Conservation (phyloP, 2,329 filamentous ascomycete species). For the Beauveria caledonica region DNA sequence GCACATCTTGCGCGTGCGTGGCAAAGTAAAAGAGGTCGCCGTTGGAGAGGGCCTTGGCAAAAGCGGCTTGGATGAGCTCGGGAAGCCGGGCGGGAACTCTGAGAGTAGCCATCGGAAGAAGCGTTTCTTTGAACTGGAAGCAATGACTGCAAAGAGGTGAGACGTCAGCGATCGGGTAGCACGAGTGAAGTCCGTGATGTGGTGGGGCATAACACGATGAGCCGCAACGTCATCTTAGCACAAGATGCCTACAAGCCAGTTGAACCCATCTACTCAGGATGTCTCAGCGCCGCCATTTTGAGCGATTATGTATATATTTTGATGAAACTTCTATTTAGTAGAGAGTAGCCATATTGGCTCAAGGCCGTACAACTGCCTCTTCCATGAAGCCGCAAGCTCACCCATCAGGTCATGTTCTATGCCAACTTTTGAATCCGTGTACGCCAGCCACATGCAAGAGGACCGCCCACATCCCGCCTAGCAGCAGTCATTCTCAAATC, state of each 20-base stretch:
- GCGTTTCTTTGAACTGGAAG: neutral
- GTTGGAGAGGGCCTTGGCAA: constrained; percentile 36
- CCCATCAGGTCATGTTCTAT: neutral
- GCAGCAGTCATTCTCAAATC: constrained; percentile 27
- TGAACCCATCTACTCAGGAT: too few species aligned
- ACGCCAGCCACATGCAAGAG: neutral
- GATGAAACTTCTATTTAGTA: neutral
- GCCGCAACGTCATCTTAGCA: too few species aligned
- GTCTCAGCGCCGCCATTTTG: neutral
- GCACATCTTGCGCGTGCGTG: constrained; percentile 43
- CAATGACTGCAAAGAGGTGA: neutral
- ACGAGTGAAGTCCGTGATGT: neutral
- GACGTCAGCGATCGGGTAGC: neutral
- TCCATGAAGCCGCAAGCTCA: neutral
- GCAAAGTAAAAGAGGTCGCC: constrained; percentile 47
- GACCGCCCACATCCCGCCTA: neutral
- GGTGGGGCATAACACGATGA: neutral
- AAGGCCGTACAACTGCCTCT: neutral
- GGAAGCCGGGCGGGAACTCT: constrained; percentile 40
- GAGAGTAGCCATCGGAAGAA: constrained; percentile 28
- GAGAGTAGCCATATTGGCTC: neutral
- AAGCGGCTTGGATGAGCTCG: constrained; percentile 41
- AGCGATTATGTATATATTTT: neutral
- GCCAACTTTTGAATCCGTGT: neutral
- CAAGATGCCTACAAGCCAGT: neutral